Evolutionary conservation across 805 yeast species (phyloP).

Genomic region (Kodamaea kaohsiungensis): DNA sequence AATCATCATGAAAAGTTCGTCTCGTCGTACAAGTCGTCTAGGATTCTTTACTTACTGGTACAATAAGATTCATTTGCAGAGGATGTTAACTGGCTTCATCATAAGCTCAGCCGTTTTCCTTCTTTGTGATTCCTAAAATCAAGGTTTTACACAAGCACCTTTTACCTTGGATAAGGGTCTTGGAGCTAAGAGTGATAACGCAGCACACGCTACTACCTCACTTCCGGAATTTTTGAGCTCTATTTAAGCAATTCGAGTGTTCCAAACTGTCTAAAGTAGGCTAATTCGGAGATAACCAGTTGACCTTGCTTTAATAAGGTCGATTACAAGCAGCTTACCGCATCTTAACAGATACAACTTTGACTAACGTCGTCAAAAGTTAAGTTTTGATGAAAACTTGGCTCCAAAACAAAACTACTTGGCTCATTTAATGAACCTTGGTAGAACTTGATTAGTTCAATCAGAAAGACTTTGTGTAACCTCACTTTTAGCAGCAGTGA

Average conservation of each 20-base stretch:
- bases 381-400: too few relatives aligned
- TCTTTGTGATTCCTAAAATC: not conserved
- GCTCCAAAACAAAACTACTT: too few relatives aligned
- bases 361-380: too few relatives aligned
- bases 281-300: not conserved
- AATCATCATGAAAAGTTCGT: not conserved
- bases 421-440: too few relatives aligned
- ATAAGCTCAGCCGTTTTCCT: not conserved
- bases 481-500: too few relatives aligned
- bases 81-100: not conserved
- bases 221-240: not conserved
- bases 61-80: not conserved
- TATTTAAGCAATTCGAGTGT: not conserved
- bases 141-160: not conserved
- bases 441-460: too few relatives aligned
- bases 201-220: not conserved
- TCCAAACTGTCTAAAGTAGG: not conserved
- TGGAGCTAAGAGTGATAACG: not conserved
- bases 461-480: too few relatives aligned
- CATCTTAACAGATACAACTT: too few relatives aligned
- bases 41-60: not conserved
- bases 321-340: too few relatives aligned
- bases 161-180: not conserved
- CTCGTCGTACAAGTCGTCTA: not conserved
- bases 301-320: not conserved